Percentiles rank a stretch among this genome's conserved stretches.
Conservation (phyloP, 495 filamentous ascomycete genomes). For the Pseudevernia furfuracea region DNA sequence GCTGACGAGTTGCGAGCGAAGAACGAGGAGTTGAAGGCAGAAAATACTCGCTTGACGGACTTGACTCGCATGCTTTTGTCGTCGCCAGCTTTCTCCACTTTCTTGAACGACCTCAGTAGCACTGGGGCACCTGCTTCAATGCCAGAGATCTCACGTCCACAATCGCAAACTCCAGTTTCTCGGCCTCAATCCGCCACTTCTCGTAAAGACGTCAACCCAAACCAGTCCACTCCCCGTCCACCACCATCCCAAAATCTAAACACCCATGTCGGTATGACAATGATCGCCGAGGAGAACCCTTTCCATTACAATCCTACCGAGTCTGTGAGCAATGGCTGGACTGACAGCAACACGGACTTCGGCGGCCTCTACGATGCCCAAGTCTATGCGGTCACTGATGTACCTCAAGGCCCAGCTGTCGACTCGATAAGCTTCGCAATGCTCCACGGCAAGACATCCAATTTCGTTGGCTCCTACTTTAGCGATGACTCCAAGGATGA, state of each 20-base stretch:
- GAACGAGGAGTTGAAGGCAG: constrained; percentile 66
- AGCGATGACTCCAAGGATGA: constrained; percentile 45
- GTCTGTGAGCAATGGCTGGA: constrained; percentile 46
- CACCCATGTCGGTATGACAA: constrained; percentile 57
- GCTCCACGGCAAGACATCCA: constrained; percentile 60
- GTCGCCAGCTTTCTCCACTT: constrained; percentile 77
- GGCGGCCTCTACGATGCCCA: constrained; percentile 56
- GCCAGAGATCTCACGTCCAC: constrained; percentile 31
- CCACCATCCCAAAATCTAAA: constrained; percentile 47
- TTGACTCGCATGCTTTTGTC: constrained; percentile 75
- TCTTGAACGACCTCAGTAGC: constrained; percentile 64
- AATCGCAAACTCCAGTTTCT: constrained; percentile 30
- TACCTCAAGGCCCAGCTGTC: constrained; percentile 61
- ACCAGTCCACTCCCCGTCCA: constrained; percentile 40
- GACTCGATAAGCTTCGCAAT: constrained; percentile 47
- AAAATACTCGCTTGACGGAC: constrained; percentile 70
- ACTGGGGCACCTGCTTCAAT: constrained; percentile 38
- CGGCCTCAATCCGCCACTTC: constrained; percentile 33
- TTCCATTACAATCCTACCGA: constrained; percentile 59
- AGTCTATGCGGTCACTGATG: constrained; percentile 70
- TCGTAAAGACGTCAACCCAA: constrained; percentile 59
- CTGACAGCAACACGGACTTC: constrained; percentile 44
- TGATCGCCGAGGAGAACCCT: constrained; percentile 61
- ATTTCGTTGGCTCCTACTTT: constrained; percentile 33
- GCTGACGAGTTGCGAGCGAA: constrained; percentile 60